phyloP scores from a whole-genome alignment of 305 asterid species.

The Fraxinus nigra region DNA sequence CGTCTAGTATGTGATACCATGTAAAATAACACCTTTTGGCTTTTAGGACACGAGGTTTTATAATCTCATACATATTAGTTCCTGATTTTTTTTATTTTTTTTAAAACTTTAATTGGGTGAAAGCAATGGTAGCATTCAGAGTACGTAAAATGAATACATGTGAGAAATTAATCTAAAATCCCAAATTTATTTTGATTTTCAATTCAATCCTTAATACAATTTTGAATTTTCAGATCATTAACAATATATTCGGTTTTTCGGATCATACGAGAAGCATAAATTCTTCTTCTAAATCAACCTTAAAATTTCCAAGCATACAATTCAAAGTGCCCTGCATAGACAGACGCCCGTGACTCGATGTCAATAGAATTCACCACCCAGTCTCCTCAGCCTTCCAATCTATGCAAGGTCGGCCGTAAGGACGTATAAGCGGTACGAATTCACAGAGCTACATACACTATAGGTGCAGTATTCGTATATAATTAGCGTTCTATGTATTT shows the following conservation, averaged over 20 bases:
- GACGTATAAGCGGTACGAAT: no score
- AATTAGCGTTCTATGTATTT: no score
- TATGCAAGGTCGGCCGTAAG: no score
- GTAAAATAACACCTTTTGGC: not conserved
- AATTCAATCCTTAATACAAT: not conserved
- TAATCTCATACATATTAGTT: not conserved
- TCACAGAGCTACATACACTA: no score
- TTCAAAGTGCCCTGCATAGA: no score
- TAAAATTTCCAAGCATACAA: not conserved
- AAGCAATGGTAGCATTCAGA: not conserved
- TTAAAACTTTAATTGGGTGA: not conserved
- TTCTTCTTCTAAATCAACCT: not conserved
- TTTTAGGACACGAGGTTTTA: not conserved
- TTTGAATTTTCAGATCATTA: not conserved
- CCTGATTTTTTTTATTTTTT: no score
- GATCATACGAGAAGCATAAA: not conserved
- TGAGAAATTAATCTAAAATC: not conserved
- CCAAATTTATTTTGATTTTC: not conserved
- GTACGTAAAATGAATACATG: not conserved
- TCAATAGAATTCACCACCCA: no score
- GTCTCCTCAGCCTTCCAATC: no score
- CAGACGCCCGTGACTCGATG: no score
- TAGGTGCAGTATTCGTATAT: no score
- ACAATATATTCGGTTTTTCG: not conserved
- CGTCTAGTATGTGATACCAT: not conserved